Evolutionary conservation across 2,329 filamentous ascomycete genomes (phyloP).

Genomic region (Eutypella sp.): DNA sequence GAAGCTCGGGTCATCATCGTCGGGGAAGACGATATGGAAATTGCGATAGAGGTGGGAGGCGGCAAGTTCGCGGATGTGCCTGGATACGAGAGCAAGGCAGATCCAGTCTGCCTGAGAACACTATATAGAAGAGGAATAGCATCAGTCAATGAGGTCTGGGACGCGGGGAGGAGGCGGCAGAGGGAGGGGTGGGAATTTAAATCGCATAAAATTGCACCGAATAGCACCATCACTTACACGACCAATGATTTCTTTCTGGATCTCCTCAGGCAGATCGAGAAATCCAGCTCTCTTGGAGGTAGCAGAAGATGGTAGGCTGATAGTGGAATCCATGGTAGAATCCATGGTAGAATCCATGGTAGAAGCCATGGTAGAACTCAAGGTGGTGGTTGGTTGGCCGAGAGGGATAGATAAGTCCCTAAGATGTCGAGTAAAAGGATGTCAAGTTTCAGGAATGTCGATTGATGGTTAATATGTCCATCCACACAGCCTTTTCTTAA

Average conservation of each 20-base stretch:
- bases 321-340: constrained; percentile 33
- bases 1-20: constrained; percentile 48
- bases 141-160: constrained; percentile 5
- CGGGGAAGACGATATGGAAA: constrained; percentile 58
- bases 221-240: constrained; percentile 32
- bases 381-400: constrained; percentile 15
- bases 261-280: constrained; percentile 41
- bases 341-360: no score
- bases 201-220: not conserved
- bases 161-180: no score
- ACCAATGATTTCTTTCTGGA: constrained; percentile 43
- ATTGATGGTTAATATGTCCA: no score
- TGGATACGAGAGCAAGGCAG: constrained; percentile 53
- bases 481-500: no score
- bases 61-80: constrained; percentile 52
- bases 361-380: constrained; percentile 31
- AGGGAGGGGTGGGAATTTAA: not conserved
- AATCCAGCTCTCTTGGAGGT: constrained; percentile 28
- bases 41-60: constrained; percentile 54
- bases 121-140: constrained; percentile 28
- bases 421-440: no score
- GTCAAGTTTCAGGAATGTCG: not conserved
- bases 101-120: constrained; percentile 50
- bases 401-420: no score
- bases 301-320: constrained; percentile 23